These are phyloP conservation scores for Hypoxylon sp. DNA, from an alignment of 2,329 filamentous ascomycete species.

Conservation along the genomic window DNA sequence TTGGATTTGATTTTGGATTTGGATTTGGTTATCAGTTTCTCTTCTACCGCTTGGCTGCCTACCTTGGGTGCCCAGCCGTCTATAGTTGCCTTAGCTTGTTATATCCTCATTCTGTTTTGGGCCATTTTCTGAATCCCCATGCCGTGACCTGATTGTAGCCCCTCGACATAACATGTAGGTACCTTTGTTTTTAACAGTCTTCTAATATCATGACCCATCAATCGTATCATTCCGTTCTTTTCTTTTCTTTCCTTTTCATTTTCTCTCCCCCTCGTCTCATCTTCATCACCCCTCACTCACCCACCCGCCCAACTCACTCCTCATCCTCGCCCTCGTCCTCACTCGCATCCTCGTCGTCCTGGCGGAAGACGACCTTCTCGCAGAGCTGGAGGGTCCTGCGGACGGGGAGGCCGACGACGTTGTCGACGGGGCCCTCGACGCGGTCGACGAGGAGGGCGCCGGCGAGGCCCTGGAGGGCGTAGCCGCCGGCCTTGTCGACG, in stretches of 20 bases:
- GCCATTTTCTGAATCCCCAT: neutral
- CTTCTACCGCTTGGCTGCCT: too few species aligned
- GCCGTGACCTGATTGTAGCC: neutral
- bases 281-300: too few species aligned
- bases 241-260: too few species aligned
- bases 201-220: neutral
- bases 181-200: too few species aligned
- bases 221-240: neutral
- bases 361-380: slow-evolving; percentile 84
- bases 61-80: too few species aligned
- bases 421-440: slow-evolving; percentile 90
- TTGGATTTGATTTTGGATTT: too few species aligned
- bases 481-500: slow-evolving; percentile 94
- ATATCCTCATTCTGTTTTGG: too few species aligned
- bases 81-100: too few species aligned
- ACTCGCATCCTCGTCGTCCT: slow-evolving; percentile 68
- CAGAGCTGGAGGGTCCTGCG: slow-evolving; percentile 80
- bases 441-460: slow-evolving; percentile 86
- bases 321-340: slow-evolving; percentile 48
- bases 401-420: slow-evolving; percentile 90
- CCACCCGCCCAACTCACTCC: slow-evolving; percentile 5
- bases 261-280: too few species aligned
- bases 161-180: too few species aligned
- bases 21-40: too few species aligned
- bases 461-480: slow-evolving; percentile 89